Percentiles rank a stretch among this genome's conserved stretches.
phyloP scores from a whole-genome alignment of 305 asterid species.

The Stenogyne calaminthoides region DNA sequence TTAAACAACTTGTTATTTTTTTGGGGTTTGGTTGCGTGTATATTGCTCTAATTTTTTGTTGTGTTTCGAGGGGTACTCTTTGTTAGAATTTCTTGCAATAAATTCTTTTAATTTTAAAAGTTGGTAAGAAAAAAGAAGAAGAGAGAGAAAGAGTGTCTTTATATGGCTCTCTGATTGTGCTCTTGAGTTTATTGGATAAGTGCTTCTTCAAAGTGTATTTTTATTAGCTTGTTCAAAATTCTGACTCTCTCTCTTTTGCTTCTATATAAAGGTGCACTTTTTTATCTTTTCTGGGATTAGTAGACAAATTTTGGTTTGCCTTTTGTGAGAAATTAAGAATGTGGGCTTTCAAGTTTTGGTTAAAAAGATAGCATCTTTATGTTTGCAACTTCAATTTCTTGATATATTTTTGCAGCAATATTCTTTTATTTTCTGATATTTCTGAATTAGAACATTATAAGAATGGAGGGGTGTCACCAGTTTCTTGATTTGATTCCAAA shows the following conservation, averaged over 20 bases:
- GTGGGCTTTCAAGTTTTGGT: constrained; percentile 22
- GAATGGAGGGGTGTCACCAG: constrained; percentile 55
- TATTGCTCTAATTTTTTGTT: constrained; percentile 43
- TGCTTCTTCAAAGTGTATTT: not conserved
- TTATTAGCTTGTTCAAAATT: not conserved
- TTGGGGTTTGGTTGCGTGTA: constrained; percentile 60
- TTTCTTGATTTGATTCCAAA: constrained; percentile 58
- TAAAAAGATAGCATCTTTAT: not conserved
- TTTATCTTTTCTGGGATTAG: not conserved
- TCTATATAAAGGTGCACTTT: not conserved
- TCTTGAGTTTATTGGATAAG: not conserved
- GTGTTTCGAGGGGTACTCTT: constrained; percentile 23
- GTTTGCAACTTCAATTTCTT: constrained; percentile 8
- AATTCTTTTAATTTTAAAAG: too few species aligned
- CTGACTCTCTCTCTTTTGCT: not conserved
- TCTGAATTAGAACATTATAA: not conserved
- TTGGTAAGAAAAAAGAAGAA: too few species aligned
- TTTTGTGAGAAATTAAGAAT: not conserved
- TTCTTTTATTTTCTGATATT: not conserved
- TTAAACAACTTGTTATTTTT: not conserved
- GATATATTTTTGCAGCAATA: constrained; percentile 22
- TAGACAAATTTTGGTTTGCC: not conserved
- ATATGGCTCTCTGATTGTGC: not conserved
- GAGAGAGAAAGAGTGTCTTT: constrained; percentile 1
- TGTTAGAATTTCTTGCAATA: not conserved